These are phyloP conservation scores for Luffa acutangula DNA, from an alignment of 306 rosid genomes.

Conservation along the genomic window DNA sequence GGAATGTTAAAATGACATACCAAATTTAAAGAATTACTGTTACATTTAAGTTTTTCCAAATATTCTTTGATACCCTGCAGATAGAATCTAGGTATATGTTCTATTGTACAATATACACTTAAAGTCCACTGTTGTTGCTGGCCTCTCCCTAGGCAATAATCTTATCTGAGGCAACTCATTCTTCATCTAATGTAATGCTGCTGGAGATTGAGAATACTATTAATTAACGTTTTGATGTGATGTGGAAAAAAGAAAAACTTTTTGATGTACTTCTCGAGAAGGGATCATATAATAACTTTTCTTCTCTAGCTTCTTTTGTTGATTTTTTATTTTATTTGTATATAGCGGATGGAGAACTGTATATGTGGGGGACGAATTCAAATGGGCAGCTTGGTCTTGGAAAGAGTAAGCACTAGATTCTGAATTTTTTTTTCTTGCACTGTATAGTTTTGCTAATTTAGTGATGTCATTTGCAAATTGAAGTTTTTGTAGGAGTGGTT, in stretches of 20 bases:
- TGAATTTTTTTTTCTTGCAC: not conserved
- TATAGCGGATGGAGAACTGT: conserved; percentile 78
- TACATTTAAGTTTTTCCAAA: not conserved
- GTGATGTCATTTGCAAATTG: not conserved
- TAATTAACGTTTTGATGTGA: not conserved
- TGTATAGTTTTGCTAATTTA: not conserved
- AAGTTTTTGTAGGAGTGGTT: not conserved
- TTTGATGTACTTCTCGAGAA: not conserved
- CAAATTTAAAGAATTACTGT: not conserved
- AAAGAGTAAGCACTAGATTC: conserved; percentile 50
- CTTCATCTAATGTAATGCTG: not conserved
- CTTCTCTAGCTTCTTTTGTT: not conserved
- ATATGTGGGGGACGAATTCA: conserved; percentile 88
- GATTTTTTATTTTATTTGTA: not conserved
- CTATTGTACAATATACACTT: not conserved
- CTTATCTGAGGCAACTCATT: not conserved
- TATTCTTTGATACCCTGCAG: not conserved
- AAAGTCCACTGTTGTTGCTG: not conserved
- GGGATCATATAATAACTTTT: not conserved
- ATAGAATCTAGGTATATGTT: not conserved
- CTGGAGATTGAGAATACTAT: not conserved
- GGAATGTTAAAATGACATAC: not conserved
- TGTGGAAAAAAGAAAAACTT: no score
- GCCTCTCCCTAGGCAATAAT: not conserved
- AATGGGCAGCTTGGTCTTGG: conserved; percentile 94